Base-by-base conservation (phyloP, 805 yeast species). In the Schwanniomyces sp. region DNA sequence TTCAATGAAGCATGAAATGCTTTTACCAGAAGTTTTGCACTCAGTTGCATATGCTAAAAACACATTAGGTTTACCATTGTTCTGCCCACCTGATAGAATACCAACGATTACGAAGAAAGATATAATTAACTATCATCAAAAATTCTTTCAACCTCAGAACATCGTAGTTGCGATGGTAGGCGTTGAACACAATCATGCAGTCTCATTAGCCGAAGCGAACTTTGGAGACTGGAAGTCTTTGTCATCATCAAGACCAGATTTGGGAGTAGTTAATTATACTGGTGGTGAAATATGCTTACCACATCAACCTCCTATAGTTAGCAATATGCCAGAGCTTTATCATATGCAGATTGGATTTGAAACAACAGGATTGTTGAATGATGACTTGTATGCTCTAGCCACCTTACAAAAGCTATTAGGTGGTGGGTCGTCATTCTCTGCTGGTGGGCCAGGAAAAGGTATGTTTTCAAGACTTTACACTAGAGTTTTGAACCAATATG, bases 361-460 rank as follows among this genome's bases (percentile, higher is more conserved):
- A 64, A 96, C 97, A 21, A 74, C 87, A 2, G 86, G 96, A 1
- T 85, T 91, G 28, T 79, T 82, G 44, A 85, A 87, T 61, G 89
- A 88, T 16, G 97, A 94, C 57, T 82, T 91, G 39, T 94, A 94
- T 60, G 95, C 96, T 1, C 72, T 91, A 34, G 97, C 98, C 1
- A 84, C 91, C 1, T 74, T 94, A 48, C 98, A 94, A 64, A 89
- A 91, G 50, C 74, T 92, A 18, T 72, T 94, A 11, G 99, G 99
- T 38, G 97, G 98, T 32, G 99, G 98, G 48, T 96, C 97, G 5
- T 91, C 98, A 1, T 94, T 94, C 62, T 85, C 95, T 16, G 98
- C 99, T 8, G 99, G 99, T 54, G 99, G 99, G 0, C 99, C 99
- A 14, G 99, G 99, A 45, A 94, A 94, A 67, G 99, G 99, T 4